Percentiles rank a stretch among this genome's conserved stretches.
Evolutionary conservation across 2,329 filamentous ascomycete species (phyloP).

Genomic region (Aaosphaeria pasadenensis): DNA sequence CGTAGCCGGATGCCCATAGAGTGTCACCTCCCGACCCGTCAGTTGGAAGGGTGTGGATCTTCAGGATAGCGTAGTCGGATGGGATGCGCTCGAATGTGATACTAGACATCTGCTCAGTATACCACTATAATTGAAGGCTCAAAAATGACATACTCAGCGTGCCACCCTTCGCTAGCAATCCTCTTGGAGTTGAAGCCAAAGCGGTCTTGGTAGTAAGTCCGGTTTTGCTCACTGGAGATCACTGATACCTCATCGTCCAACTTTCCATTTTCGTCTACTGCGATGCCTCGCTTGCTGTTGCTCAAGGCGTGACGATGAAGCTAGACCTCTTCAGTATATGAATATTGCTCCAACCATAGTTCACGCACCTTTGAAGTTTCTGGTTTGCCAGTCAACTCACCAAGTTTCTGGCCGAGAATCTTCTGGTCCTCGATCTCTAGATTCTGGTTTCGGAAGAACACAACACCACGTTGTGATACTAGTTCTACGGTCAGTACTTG

Average conservation of each 20-base stretch:
- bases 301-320: slow-evolving; percentile 30
- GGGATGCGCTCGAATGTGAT: not conserved
- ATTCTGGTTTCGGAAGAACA: slow-evolving; percentile 65
- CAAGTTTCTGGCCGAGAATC: slow-evolving; percentile 57
- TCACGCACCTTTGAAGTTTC: slow-evolving; percentile 27
- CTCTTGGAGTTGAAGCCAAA: not conserved
- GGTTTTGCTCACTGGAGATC: slow-evolving; percentile 42
- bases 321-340: slow-evolving; percentile 4
- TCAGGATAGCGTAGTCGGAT: slow-evolving; percentile 1
- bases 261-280: slow-evolving; percentile 44
- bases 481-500: not conserved
- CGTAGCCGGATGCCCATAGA: slow-evolving; percentile 66
- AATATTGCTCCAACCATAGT: not conserved
- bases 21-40: slow-evolving; percentile 49
- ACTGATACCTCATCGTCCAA: slow-evolving; percentile 50
- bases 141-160: slow-evolving; percentile 39
- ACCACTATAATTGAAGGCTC: not conserved
- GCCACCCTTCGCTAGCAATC: slow-evolving; percentile 41
- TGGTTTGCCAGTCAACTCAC: slow-evolving; percentile 59
- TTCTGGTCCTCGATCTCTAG: slow-evolving; percentile 65
- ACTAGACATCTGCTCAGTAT: not conserved
- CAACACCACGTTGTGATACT: slow-evolving; percentile 65
- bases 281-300: slow-evolving; percentile 47
- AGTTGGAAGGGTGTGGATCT: not conserved
- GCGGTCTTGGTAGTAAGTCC: slow-evolving; percentile 5